These are phyloP conservation scores for Pleurotus tuoliensis DNA, from an alignment of 768 basidiomycete species.

Conservation along the genomic window DNA sequence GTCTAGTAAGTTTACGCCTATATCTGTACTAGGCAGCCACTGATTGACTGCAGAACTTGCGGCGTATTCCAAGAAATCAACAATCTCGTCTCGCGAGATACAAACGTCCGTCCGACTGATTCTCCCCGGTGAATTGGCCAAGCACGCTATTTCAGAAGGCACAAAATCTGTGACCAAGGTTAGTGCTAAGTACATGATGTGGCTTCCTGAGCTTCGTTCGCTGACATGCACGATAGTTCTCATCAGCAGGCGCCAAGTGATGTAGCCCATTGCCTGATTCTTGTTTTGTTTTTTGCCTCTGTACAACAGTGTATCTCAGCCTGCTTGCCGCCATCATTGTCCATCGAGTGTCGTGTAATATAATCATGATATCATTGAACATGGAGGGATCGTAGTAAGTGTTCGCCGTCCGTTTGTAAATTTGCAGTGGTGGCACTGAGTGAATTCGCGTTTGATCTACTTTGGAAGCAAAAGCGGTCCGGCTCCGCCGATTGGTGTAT, in stretches of 20 bases:
- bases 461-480: too few species aligned
- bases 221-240: constrained; percentile 44
- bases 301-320: constrained; percentile 29
- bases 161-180: constrained; percentile 90
- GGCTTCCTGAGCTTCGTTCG: background rate
- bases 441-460: background rate
- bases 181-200: constrained; percentile 24
- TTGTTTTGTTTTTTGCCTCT: constrained; percentile 18
- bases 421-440: background rate
- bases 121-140: constrained; percentile 67
- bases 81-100: constrained; percentile 89
- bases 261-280: background rate
- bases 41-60: constrained; percentile 56
- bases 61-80: constrained; percentile 85
- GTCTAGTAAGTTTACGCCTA: constrained; percentile 42
- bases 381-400: background rate
- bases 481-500: too few species aligned
- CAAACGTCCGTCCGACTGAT: constrained; percentile 83
- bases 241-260: constrained; percentile 69
- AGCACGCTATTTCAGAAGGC: constrained; percentile 92
- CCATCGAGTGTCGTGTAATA: constrained; percentile 1
- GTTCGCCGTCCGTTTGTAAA: background rate
- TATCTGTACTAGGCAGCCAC: background rate
- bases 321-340: background rate
- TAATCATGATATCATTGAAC: background rate